Conservation (phyloP, 495 filamentous ascomycete species). For the Neohortaea acidophila region DNA sequence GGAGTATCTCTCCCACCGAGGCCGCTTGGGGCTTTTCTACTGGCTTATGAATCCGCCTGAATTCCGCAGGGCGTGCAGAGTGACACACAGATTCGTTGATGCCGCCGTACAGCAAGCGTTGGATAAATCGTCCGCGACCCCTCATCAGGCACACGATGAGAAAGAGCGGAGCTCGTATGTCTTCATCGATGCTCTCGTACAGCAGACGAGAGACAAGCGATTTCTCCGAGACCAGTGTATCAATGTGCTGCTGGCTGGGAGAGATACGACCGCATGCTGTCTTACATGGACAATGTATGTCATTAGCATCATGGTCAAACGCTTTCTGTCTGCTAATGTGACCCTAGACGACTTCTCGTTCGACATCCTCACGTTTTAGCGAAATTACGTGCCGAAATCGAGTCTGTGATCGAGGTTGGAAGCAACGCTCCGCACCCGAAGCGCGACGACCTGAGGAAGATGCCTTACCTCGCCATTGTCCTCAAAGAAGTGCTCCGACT, state of each 20-base stretch:
- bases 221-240: slow-evolving; percentile 13
- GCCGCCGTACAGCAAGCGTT: slow-evolving; percentile 6
- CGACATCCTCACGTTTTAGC: slow-evolving; percentile 9
- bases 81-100: slow-evolving; percentile 6
- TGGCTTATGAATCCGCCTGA: slow-evolving; percentile 14
- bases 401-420: slow-evolving; percentile 1
- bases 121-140: not conserved
- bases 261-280: slow-evolving; percentile 25
- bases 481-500: slow-evolving; percentile 19
- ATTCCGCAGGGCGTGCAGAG: slow-evolving; percentile 7
- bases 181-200: not conserved
- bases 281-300: slow-evolving; percentile 17
- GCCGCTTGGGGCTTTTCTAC: slow-evolving; percentile 18
- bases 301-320: not conserved
- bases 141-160: slow-evolving; percentile 4
- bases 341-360: slow-evolving; percentile 1
- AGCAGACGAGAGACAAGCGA: slow-evolving; percentile 5
- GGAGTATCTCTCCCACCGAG: slow-evolving; percentile 8
- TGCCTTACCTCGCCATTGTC: slow-evolving; percentile 12
- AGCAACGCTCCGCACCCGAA: not conserved
- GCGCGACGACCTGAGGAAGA: slow-evolving; percentile 13
- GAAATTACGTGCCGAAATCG: slow-evolving; percentile 11
- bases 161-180: slow-evolving; percentile 3
- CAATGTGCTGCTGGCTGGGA: slow-evolving; percentile 22
- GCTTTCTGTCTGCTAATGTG: not conserved